Evolutionary conservation across 1,284 basidiomycete genomes (phyloP).

Genomic region (Malassezia japonica): DNA sequence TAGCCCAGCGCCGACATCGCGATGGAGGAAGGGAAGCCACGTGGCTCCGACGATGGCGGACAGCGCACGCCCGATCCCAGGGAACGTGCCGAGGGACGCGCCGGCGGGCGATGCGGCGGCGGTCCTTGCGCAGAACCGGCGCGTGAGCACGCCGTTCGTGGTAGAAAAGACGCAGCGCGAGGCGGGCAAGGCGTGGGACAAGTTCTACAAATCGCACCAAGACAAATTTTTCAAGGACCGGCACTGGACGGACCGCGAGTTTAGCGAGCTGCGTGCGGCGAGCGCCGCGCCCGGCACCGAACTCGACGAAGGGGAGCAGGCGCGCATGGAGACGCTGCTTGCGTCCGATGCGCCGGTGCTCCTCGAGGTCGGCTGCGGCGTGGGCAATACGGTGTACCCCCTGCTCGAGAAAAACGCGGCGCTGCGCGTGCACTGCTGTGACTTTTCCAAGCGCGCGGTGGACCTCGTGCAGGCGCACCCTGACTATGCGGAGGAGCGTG

Average conservation of each 20-base stretch:
- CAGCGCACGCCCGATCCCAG: background rate
- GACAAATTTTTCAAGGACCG: conserved; percentile 49
- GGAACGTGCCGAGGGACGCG: conserved; percentile 3
- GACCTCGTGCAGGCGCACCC: conserved; percentile 41
- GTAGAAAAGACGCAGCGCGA: conserved; percentile 34
- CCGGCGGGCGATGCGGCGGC: background rate
- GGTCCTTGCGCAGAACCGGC: conserved; percentile 26
- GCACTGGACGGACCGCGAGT: conserved; percentile 49
- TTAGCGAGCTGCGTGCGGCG: conserved; percentile 16
- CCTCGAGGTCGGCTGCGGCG: conserved; percentile 46
- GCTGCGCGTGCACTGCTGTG: conserved; percentile 42
- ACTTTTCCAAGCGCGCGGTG: conserved; percentile 42
- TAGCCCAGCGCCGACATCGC: conserved; percentile 1
- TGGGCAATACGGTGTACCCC: conserved; percentile 46
- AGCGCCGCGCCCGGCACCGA: background rate
- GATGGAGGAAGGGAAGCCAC: background rate
- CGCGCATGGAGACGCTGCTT: conserved; percentile 12
- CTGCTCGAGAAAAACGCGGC: conserved; percentile 25
- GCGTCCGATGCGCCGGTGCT: conserved; percentile 19
- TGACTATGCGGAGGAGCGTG: conserved; percentile 20
- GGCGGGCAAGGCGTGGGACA: conserved; percentile 45
- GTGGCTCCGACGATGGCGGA: background rate
- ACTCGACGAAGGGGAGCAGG: conserved; percentile 4
- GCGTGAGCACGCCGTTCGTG: conserved; percentile 25
- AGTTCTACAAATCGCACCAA: conserved; percentile 47